Percentiles rank a stretch among this genome's conserved stretches.
Evolutionary conservation across 2,329 filamentous ascomycete species (phyloP).

Genomic region (Ambrosiella cleistominuta): DNA sequence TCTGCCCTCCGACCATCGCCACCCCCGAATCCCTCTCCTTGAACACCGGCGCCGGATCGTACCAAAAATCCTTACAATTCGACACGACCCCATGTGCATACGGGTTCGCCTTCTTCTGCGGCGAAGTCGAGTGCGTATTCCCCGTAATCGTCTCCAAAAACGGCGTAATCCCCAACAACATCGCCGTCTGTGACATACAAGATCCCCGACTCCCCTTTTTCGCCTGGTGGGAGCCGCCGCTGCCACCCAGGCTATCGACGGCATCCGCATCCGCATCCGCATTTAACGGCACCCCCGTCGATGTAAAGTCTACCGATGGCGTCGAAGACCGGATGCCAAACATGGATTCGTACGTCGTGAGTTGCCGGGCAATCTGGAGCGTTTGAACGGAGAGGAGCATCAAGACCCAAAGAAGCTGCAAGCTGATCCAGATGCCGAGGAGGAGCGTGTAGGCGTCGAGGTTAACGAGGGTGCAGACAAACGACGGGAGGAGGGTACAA

Average conservation of each 20-base stretch:
- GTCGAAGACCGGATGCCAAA: constrained; percentile 50
- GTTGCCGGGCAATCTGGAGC: constrained; percentile 74
- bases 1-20: constrained; percentile 59
- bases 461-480: constrained; percentile 58
- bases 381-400: constrained; percentile 94
- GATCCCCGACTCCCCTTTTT: constrained; percentile 42
- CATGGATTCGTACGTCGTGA: constrained; percentile 98
- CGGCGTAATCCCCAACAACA: constrained; percentile 75
- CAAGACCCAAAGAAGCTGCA: constrained; percentile 90
- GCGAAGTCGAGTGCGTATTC: constrained; percentile 28
- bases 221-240: constrained; percentile 26
- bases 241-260: constrained; percentile 24
- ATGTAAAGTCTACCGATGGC: constrained; percentile 58
- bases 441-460: constrained; percentile 73
- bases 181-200: constrained; percentile 62
- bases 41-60: constrained; percentile 70
- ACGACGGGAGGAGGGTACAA: constrained; percentile 62
- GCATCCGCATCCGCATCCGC: constrained; percentile 33
- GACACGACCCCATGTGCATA: constrained; percentile 68
- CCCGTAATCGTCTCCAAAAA: constrained; percentile 88
- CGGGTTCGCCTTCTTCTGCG: constrained; percentile 50
- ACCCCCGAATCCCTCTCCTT: constrained; percentile 54
- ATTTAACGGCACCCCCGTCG: constrained; percentile 56
- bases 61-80: constrained; percentile 96
- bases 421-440: constrained; percentile 56